Base-by-base conservation (phyloP, 768 basidiomycete genomes). In the Coprinellus micaceus region DNA sequence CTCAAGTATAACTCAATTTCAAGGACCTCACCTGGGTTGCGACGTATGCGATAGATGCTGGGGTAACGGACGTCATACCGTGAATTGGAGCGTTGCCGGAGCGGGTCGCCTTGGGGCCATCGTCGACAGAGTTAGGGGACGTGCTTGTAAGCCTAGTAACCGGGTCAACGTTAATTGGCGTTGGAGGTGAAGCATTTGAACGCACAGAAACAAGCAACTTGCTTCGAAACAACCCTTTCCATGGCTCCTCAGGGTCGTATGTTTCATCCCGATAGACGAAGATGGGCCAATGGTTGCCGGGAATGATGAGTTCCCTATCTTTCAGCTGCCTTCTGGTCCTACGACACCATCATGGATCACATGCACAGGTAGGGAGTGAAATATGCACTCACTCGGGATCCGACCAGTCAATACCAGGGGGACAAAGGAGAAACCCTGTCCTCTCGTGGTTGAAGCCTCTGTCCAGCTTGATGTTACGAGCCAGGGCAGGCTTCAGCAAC, bases 351-450 rank as follows among this genome's bases (percentile, higher is more conserved):
- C n/a, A n/a, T n/a, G n/a, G n/a, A n/a, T n/a, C n/a, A n/a, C n/a
- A n/a, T n/a, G n/a, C n/a, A n/a, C 41, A 33, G 21, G 28, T 10
- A 22, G 55, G 52, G 58, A 52, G 17, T 22, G 49, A 15, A 12
- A 22, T 46, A 17, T 9, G 17, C 11, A 49, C 26, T 17, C 4
- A 49, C 47, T 28, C 29, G 5, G 22, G 44, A 30, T 71, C 46
- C 13, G 54, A 49, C 63, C 65, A 70, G 33, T 71, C 60, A 39
- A 64, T 61, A 13, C 64, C 61, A 17, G 63, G 60, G 0, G 68
- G 69, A 30, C 67, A 70, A 4, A 74, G 59, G 7, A 70, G 60
- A 1, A 51, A 44, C 0, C 70, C 68, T 1, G 66, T 69, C 0
- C 63, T 44, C 15, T 67, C 63, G 53, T 72, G 64, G 22, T 62